Evolutionary conservation across 306 rosid species (phyloP).

Genomic region (Rosa lucieae): DNA sequence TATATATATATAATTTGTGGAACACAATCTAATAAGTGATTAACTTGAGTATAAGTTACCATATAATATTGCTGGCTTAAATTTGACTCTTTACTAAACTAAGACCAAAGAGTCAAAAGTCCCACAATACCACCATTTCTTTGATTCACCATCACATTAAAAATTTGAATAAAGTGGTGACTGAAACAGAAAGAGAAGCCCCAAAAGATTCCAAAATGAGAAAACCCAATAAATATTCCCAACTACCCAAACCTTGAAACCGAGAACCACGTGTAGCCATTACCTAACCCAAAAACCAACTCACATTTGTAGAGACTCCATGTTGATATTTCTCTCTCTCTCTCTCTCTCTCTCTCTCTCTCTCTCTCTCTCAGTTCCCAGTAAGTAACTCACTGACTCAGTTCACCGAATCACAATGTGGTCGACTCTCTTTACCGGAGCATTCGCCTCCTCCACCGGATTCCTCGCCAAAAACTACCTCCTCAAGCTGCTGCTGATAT

Average conservation of each 20-base stretch:
- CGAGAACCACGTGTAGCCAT: background rate
- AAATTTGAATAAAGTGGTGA: too few species aligned
- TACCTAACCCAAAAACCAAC: background rate
- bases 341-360: too few species aligned
- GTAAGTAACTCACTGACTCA: background rate
- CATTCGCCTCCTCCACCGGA: conserved; percentile 70
- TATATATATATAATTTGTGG: too few species aligned
- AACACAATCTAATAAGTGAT: background rate
- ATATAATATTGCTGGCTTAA: background rate
- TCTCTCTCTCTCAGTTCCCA: background rate
- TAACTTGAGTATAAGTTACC: background rate
- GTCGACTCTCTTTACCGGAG: conserved; percentile 56
- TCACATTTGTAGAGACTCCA: background rate
- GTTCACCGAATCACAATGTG: conserved; percentile 43
- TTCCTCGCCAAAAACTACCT: conserved; percentile 53
- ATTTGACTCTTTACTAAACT: background rate
- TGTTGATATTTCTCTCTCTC: background rate
- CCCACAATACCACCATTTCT: background rate
- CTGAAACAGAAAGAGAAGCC: too few species aligned
- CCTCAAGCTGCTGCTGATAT: conserved; percentile 4
- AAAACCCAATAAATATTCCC: background rate
- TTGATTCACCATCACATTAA: too few species aligned
- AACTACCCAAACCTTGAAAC: background rate
- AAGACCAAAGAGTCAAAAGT: background rate
- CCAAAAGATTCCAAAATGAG: too few species aligned